Percentiles rank a stretch among this genome's conserved stretches.
Conservation (phyloP, 192 early-diverging fungal species). For the Polychytrium aggregatum region DNA sequence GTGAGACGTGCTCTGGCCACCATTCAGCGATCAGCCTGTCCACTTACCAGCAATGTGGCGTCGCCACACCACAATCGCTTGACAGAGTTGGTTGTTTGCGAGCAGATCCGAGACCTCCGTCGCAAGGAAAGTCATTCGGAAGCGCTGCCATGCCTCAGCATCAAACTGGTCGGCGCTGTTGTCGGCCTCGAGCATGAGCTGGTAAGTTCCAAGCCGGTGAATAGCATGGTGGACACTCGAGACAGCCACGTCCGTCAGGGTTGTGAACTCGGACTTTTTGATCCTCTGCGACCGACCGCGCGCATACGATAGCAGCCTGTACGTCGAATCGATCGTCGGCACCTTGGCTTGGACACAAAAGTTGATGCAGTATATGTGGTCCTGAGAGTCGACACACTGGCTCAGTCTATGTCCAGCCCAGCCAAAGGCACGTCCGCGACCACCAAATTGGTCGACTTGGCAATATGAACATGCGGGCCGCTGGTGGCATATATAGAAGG, state of each 20-base stretch:
- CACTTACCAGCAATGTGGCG: constrained; percentile 28
- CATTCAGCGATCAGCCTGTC: neutral
- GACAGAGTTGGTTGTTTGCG: constrained; percentile 27
- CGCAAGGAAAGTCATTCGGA: constrained; percentile 32
- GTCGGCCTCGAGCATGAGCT: constrained; percentile 10
- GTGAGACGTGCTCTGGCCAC: neutral
- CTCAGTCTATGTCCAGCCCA: no score
- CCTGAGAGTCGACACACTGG: constrained; percentile 1
- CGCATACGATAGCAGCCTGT: constrained; percentile 12
- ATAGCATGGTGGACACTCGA: constrained; percentile 13
- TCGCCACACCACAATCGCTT: constrained; percentile 36
- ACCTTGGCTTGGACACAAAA: constrained; percentile 11
- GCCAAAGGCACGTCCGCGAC: no score
- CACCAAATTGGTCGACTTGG: no score
- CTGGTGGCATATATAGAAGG: neutral
- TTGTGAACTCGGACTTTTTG: neutral
- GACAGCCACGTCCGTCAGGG: neutral
- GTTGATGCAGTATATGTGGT: constrained; percentile 10
- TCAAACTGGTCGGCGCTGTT: constrained; percentile 3
- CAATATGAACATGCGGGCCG: no score
- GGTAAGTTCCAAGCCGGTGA: constrained; percentile 20
- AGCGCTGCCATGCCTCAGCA: constrained; percentile 29
- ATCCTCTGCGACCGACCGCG: constrained; percentile 2
- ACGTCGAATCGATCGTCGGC: constrained; percentile 2
- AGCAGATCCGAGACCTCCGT: constrained; percentile 21